Percentiles rank a stretch among this genome's conserved stretches.
These are phyloP conservation scores for Colletotrichum kahawae DNA, from an alignment of 2,329 filamentous ascomycete genomes.

Conservation along the genomic window DNA sequence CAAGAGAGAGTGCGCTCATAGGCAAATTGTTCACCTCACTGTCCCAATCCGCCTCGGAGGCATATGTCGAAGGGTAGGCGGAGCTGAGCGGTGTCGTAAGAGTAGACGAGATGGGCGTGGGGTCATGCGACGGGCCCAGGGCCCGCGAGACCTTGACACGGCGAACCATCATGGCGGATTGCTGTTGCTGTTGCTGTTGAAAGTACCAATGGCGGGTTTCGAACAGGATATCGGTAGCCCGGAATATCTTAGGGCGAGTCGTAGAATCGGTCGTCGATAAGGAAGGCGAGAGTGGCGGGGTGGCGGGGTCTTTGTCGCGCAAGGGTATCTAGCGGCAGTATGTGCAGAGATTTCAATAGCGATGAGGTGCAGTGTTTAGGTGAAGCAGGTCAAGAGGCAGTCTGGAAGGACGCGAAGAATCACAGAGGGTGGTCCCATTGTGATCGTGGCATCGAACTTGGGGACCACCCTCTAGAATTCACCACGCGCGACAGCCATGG, in stretches of 20 bases:
- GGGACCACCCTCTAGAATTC: constrained; percentile 61
- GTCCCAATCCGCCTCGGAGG: constrained; percentile 44
- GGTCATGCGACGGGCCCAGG: constrained; percentile 21
- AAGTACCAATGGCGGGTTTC: not conserved
- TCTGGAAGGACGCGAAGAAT: constrained; percentile 38
- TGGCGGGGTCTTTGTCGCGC: constrained; percentile 5
- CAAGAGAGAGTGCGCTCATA: constrained; percentile 48
- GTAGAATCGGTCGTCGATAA: not conserved
- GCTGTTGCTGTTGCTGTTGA: not conserved
- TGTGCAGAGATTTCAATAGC: constrained; percentile 17
- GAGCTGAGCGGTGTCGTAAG: constrained; percentile 41
- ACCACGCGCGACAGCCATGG: constrained; percentile 41
- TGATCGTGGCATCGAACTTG: constrained; percentile 44
- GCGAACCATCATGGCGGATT: constrained; percentile 20
- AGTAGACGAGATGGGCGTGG: constrained; percentile 29
- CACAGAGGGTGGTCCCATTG: constrained; percentile 63
- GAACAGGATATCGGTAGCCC: not conserved
- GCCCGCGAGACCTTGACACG: constrained; percentile 37
- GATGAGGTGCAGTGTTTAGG: not conserved
- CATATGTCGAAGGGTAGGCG: constrained; percentile 38
- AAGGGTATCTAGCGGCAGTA: constrained; percentile 1
- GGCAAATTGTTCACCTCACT: constrained; percentile 44
- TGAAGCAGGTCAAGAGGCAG: constrained; percentile 1
- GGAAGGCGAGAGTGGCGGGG: constrained; percentile 4
- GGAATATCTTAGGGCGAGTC: not conserved